Percentiles rank a stretch among this genome's conserved stretches.
These are phyloP conservation scores for Fraxinus quadrangulata DNA, from an alignment of 257 asterid species.

Conservation along the genomic window DNA sequence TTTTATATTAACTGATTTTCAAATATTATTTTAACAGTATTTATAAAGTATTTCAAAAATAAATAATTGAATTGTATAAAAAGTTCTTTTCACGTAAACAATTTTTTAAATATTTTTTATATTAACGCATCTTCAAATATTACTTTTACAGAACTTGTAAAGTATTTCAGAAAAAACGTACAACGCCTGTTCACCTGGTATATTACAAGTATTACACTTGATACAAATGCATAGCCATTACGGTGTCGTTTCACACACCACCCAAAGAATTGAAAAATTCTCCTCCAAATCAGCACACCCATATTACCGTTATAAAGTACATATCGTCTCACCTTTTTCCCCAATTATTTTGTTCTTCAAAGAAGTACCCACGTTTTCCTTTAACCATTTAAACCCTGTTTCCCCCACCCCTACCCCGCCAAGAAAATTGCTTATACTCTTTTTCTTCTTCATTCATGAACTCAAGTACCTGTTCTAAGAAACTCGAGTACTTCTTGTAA, in stretches of 20 bases:
- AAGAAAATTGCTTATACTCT: neutral
- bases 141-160: too few species aligned
- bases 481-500: neutral
- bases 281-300: conserved; percentile 38
- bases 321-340: neutral
- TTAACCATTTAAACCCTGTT: conserved; percentile 84
- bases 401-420: conserved; percentile 45
- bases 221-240: neutral
- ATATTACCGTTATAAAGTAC: conserved; percentile 71
- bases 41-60: too few species aligned
- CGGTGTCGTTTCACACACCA: neutral
- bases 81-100: too few species aligned
- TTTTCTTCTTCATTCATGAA: conserved; percentile 22
- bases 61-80: too few species aligned
- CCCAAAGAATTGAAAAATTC: neutral
- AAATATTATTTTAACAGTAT: too few species aligned
- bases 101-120: too few species aligned
- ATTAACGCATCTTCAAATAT: too few species aligned
- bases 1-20: too few species aligned
- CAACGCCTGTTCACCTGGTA: too few species aligned
- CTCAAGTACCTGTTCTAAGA: conserved; percentile 20
- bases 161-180: too few species aligned
- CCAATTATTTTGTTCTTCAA: neutral
- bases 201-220: too few species aligned
- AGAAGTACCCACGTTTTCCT: conserved; percentile 32